Percentiles rank a stretch among this genome's conserved stretches.
Conservation (phyloP, 2,329 filamentous ascomycete genomes). For the Lecanoromycetidae sp. region DNA sequence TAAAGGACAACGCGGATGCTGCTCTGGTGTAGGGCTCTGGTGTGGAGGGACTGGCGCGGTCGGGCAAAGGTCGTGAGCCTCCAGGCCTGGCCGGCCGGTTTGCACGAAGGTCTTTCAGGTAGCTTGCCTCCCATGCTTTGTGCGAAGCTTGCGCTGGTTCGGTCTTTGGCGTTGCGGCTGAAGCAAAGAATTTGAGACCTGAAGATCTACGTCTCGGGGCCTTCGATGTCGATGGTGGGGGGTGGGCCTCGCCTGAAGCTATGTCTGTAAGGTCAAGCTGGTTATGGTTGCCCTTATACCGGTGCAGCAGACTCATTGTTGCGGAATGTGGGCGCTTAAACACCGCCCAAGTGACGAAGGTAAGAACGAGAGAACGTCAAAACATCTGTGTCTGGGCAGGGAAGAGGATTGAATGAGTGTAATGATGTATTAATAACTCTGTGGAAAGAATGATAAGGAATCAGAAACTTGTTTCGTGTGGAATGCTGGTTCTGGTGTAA, state of each 20-base stretch:
- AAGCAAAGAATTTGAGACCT: slow-evolving; percentile 18
- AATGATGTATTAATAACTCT: neutral
- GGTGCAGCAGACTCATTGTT: slow-evolving; percentile 10
- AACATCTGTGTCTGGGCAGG: too few species aligned
- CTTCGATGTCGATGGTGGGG: neutral
- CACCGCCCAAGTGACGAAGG: too few species aligned
- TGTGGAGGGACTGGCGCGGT: slow-evolving; percentile 30
- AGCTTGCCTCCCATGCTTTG: slow-evolving; percentile 32
- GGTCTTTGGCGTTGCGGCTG: slow-evolving; percentile 10
- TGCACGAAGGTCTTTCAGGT: slow-evolving; percentile 47
- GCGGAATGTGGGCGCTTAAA: neutral
- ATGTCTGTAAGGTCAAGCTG: neutral
- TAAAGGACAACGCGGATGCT: slow-evolving; percentile 28
- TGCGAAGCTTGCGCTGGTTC: slow-evolving; percentile 6
- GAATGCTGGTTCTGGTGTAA: neutral
- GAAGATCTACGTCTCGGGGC: slow-evolving; percentile 14
- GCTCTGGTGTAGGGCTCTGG: slow-evolving; percentile 29
- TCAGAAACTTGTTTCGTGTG: neutral
- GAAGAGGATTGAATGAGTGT: neutral
- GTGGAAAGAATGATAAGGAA: neutral
- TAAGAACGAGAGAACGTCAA: too few species aligned
- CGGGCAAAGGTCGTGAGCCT: slow-evolving; percentile 48
- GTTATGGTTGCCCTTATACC: neutral
- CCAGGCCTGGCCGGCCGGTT: slow-evolving; percentile 46
- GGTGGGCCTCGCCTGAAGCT: too few species aligned